Conservation (phyloP, 2,329 filamentous ascomycete genomes). For the Daldinia eschscholtzii region DNA sequence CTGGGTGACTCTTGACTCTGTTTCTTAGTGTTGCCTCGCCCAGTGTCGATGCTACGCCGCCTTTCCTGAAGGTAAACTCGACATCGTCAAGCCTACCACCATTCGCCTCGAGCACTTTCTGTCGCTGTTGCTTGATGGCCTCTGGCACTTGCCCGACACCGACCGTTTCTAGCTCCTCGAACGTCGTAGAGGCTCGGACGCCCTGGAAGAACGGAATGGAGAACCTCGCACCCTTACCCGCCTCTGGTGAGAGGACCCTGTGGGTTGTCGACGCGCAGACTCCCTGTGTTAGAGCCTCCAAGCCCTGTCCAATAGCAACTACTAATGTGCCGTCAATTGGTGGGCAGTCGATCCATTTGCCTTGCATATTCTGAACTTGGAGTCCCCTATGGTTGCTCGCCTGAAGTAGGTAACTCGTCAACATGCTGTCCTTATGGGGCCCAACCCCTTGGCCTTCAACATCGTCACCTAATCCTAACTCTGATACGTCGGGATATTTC, state of each 20-base stretch:
- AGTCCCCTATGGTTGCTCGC: slow-evolving; percentile 80
- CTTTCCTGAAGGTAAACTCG: slow-evolving; percentile 86
- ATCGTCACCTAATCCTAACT: slow-evolving; percentile 63
- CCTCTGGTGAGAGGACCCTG: slow-evolving; percentile 79
- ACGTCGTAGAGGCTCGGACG: slow-evolving; percentile 81
- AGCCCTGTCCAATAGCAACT: slow-evolving; percentile 87
- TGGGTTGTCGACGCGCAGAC: slow-evolving; percentile 88
- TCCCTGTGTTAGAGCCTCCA: slow-evolving; percentile 86
- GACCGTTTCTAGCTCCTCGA: slow-evolving; percentile 77
- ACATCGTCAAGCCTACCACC: slow-evolving; percentile 77
- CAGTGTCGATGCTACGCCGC: slow-evolving; percentile 73
- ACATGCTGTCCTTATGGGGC: slow-evolving; percentile 88
- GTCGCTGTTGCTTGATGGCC: slow-evolving; percentile 71
- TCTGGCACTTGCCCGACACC: slow-evolving; percentile 72
- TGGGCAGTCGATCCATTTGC: slow-evolving; percentile 85
- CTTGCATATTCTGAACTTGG: slow-evolving; percentile 84
- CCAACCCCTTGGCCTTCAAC: slow-evolving; percentile 73
- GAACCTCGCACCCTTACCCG: slow-evolving; percentile 78
- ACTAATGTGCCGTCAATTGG: slow-evolving; percentile 83
- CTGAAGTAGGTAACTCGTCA: slow-evolving; percentile 84
- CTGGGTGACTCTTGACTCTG: slow-evolving; percentile 86
- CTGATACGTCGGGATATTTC: slow-evolving; percentile 81
- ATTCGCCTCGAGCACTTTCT: slow-evolving; percentile 67
- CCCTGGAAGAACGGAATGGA: slow-evolving; percentile 92
- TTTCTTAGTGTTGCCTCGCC: slow-evolving; percentile 89